phyloP scores from a whole-genome alignment of 2,329 filamentous ascomycete genomes.

The Fusarium anthophilum region DNA sequence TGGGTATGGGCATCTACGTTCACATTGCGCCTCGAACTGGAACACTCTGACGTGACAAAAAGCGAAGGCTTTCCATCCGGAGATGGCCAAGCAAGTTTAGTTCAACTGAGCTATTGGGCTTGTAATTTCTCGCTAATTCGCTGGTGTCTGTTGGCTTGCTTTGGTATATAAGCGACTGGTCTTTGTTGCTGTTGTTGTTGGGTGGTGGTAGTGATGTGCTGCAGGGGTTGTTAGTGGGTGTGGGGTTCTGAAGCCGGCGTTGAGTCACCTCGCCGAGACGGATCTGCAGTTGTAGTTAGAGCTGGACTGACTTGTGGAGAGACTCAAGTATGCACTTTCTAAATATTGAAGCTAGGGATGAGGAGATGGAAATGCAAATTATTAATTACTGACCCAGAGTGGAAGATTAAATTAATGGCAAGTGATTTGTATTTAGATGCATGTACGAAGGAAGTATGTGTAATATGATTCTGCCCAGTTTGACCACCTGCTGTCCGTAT shows the following conservation, averaged over 20 bases:
- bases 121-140: constrained; percentile 4
- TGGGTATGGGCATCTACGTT: neutral
- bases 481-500: neutral
- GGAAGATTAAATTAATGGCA: no score
- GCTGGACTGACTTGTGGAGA: no score
- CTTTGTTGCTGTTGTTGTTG: neutral
- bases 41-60: neutral
- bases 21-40: neutral
- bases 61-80: constrained; percentile 8
- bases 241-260: neutral
- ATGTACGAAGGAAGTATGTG: no score
- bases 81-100: neutral
- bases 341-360: no score
- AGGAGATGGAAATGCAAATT: no score
- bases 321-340: no score
- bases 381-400: no score
- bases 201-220: neutral
- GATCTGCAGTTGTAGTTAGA: accelerated
- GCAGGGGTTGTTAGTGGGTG: neutral
- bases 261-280: constrained; percentile 16
- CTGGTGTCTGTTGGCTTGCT: neutral
- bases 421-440: no score
- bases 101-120: neutral
- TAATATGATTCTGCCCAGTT: neutral
- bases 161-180: neutral